phyloP scores from a whole-genome alignment of 2,329 filamentous ascomycete species.

The Neofusicoccum ribis region DNA sequence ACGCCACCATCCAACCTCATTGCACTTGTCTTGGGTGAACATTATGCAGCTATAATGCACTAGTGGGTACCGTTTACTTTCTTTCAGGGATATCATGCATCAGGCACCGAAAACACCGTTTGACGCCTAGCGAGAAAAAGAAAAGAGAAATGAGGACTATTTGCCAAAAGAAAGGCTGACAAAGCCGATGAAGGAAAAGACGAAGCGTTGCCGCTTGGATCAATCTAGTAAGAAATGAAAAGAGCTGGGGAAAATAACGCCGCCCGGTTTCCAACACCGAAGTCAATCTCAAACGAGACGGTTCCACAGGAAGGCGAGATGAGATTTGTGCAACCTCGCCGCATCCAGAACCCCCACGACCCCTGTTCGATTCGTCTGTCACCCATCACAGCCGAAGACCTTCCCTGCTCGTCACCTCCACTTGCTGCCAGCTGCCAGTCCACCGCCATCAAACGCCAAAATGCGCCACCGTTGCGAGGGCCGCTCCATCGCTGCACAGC shows the following conservation, averaged over 20 bases:
- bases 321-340: conserved; percentile 10
- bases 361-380: neutral
- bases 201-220: conserved; percentile 2
- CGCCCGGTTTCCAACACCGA: neutral
- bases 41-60: neutral
- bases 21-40: neutral
- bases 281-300: conserved; percentile 5
- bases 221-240: neutral
- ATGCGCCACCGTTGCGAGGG: neutral
- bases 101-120: neutral
- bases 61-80: neutral
- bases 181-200: neutral
- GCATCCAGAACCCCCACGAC: neutral
- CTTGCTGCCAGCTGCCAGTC: neutral
- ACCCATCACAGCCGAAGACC: neutral
- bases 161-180: neutral
- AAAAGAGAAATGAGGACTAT: neutral
- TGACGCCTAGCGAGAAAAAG: neutral
- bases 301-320: neutral
- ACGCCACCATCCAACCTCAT: neutral
- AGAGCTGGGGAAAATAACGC: neutral
- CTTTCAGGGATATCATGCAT: neutral
- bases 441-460: neutral
- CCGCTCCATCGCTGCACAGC: neutral
- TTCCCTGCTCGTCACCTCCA: neutral